These are phyloP conservation scores for Trichophyton benhamiae DNA, from an alignment of 2,329 filamentous ascomycete genomes.

Conservation along the genomic window DNA sequence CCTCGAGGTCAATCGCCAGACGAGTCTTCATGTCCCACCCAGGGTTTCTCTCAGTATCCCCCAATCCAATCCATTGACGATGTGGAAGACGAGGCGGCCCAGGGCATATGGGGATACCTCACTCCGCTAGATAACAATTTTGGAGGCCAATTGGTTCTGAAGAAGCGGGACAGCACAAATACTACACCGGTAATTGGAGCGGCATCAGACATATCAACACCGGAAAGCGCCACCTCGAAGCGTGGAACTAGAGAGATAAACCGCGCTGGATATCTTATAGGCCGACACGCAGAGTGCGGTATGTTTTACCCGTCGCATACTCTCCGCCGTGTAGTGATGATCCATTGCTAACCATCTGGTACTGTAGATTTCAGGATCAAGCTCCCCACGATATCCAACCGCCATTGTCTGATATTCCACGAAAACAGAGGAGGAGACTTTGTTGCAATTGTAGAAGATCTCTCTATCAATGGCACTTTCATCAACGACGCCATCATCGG, in stretches of 20 bases:
- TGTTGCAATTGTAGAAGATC: constrained; percentile 71
- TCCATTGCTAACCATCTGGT: neutral
- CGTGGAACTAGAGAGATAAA: constrained; percentile 40
- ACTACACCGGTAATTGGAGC: constrained; percentile 32
- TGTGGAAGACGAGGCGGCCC: constrained; percentile 67
- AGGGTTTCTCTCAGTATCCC: constrained; percentile 69
- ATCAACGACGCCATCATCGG: constrained; percentile 86
- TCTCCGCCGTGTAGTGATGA: neutral
- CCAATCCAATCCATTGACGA: constrained; percentile 63
- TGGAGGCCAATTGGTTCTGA: constrained; percentile 59
- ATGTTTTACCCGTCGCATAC: constrained; percentile 29
- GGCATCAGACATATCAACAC: neutral
- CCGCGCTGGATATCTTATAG: constrained; percentile 78
- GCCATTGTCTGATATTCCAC: constrained; percentile 44
- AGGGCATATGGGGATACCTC: constrained; percentile 93
- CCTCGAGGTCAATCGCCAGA: constrained; percentile 45
- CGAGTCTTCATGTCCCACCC: constrained; percentile 53
- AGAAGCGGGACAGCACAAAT: constrained; percentile 59
- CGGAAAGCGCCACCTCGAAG: neutral
- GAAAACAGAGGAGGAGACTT: constrained; percentile 47
- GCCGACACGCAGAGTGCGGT: constrained; percentile 89
- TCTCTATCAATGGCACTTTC: constrained; percentile 93
- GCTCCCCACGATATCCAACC: constrained; percentile 73
- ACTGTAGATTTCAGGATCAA: constrained; percentile 57
- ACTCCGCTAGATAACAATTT: constrained; percentile 64